These are phyloP conservation scores for Monosporozyma solicola DNA, from an alignment of 805 yeast species.

Conservation along the genomic window DNA sequence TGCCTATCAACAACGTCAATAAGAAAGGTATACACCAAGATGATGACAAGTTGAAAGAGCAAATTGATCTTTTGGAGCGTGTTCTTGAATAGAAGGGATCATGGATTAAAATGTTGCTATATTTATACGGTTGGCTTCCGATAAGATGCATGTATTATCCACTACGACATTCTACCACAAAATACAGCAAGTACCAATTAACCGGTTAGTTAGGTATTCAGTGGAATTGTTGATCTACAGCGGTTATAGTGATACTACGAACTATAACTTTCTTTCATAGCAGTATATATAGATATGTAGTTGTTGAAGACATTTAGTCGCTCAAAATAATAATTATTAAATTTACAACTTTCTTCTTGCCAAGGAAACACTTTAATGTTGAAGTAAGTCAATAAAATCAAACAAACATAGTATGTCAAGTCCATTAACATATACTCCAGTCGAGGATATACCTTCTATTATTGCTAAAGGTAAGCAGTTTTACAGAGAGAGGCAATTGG, in stretches of 20 bases:
- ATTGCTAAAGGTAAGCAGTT: constrained; percentile 9
- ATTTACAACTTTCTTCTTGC: not conserved
- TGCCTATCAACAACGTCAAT: constrained; percentile 25
- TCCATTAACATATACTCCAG: not conserved
- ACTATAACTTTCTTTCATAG: not conserved
- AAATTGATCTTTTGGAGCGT: constrained; percentile 12
- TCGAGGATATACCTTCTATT: constrained; percentile 5
- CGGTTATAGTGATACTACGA: not conserved
- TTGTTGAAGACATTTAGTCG: not conserved
- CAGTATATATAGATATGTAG: not conserved
- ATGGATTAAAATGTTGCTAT: not conserved
- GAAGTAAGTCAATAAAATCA: not conserved
- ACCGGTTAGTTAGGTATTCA: not conserved
- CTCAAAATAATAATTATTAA: not conserved
- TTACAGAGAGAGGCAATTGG: constrained; percentile 13
- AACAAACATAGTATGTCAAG: not conserved
- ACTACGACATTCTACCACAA: not conserved
- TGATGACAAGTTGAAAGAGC: constrained; percentile 26
- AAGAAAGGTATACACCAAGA: constrained; percentile 29
- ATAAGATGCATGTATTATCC: not conserved
- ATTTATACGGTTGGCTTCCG: not conserved
- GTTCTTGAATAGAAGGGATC: not conserved
- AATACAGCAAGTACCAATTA: not conserved
- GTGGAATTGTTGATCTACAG: not conserved
- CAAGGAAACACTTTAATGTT: not conserved